A percentile compares a stretch with the other conserved stretches of the same genome.
These are phyloP conservation scores for Eucalyptus marginata DNA, from an alignment of 345 rosid genomes.

Conservation along the genomic window DNA sequence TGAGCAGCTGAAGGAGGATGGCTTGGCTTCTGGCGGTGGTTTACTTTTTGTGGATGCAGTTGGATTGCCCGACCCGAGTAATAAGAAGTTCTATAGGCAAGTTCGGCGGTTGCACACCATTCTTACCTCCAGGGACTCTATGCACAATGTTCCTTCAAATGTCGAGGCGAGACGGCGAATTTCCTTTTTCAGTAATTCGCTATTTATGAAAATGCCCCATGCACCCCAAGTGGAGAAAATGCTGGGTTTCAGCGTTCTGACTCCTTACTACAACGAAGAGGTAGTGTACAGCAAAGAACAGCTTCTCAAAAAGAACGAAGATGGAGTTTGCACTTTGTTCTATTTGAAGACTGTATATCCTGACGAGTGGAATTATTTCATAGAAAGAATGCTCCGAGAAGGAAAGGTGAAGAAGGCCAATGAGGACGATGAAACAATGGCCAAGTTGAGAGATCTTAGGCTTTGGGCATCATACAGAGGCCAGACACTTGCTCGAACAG, in stretches of 20 bases:
- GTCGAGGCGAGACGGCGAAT: constrained; percentile 88
- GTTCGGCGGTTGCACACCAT: constrained; percentile 74
- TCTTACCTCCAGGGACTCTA: constrained; percentile 70
- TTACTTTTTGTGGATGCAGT: constrained; percentile 60
- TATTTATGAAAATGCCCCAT: constrained; percentile 90
- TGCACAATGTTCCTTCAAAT: constrained; percentile 64
- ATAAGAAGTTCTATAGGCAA: constrained; percentile 63
- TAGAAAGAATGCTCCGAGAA: constrained; percentile 77
- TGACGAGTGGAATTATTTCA: constrained; percentile 84
- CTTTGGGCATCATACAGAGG: constrained; percentile 97
- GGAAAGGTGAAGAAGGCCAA: constrained; percentile 30
- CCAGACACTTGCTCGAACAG: constrained; percentile 83
- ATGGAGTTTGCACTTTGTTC: constrained; percentile 76
- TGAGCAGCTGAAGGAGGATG: constrained; percentile 50
- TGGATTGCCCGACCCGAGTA: constrained; percentile 48
- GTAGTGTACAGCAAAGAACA: constrained; percentile 79
- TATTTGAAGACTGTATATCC: constrained; percentile 76
- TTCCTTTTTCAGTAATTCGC: constrained; percentile 85
- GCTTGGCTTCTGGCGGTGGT: constrained; percentile 56
- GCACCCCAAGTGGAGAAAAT: constrained; percentile 97
- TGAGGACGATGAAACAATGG: constrained; percentile 51
- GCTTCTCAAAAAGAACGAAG: constrained; percentile 73
- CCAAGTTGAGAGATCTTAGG: constrained; percentile 69
- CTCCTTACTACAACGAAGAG: constrained; percentile 87
- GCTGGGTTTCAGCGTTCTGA: constrained; percentile 83